Conservation (phyloP, 306 rosid species). For the Heteromeles arbutifolia region DNA sequence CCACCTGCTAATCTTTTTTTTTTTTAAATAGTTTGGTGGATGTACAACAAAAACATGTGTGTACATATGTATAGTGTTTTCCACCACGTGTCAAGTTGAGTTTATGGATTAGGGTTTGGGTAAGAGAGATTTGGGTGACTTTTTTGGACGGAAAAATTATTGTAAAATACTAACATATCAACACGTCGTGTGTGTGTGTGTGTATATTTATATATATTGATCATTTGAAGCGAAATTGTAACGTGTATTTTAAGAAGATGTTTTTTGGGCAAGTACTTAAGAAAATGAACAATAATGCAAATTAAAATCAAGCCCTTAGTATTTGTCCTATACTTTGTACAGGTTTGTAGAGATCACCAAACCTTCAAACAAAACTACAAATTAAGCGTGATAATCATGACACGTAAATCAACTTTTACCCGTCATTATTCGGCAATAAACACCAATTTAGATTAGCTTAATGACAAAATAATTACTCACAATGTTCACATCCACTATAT, state of each 20-base stretch:
- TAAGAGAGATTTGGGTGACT: neutral
- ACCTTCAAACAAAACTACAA: neutral
- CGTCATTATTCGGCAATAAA: neutral
- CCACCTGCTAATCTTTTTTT: too few species aligned
- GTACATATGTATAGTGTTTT: neutral
- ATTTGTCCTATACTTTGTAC: conserved; percentile 2
- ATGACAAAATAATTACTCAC: neutral
- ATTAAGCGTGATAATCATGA: too few species aligned
- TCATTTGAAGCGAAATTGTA: too few species aligned
- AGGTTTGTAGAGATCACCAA: neutral
- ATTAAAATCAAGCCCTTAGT: neutral
- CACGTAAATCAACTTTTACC: too few species aligned
- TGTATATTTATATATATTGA: too few species aligned
- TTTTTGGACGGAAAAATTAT: neutral
- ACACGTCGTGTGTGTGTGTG: neutral
- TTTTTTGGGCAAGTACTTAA: neutral
- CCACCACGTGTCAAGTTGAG: neutral
- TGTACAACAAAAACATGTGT: neutral
- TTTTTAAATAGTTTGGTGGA: neutral
- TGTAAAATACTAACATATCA: too few species aligned
- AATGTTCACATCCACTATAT: too few species aligned
- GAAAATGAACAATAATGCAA: neutral
- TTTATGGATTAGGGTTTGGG: neutral
- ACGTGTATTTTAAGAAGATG: too few species aligned
- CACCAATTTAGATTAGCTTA: neutral